Percentiles rank a stretch among this genome's conserved stretches.
These are phyloP conservation scores for Fusarium sp. DNA, from an alignment of 2,329 filamentous ascomycete species.

Conservation along the genomic window DNA sequence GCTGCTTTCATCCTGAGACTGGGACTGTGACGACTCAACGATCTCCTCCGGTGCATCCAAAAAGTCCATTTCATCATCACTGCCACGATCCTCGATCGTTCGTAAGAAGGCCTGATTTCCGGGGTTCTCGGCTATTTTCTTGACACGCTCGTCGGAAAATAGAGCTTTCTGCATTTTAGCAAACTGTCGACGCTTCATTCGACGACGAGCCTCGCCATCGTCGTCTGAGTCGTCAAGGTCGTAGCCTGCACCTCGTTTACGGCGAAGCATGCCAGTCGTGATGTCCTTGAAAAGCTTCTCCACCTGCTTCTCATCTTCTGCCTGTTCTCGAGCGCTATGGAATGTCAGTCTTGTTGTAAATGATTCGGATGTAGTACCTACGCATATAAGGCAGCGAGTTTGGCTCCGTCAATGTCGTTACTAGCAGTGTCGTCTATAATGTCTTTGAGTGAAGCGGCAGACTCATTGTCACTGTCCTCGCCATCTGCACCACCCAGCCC, in stretches of 20 bases:
- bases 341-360: constrained; percentile 17
- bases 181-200: constrained; percentile 87
- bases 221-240: constrained; percentile 93
- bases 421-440: constrained; percentile 90
- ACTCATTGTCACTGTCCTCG: constrained; percentile 81
- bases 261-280: constrained; percentile 85
- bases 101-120: constrained; percentile 91
- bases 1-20: constrained; percentile 45
- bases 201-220: constrained; percentile 77
- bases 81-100: constrained; percentile 84
- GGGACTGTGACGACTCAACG: constrained; percentile 48
- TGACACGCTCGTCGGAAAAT: constrained; percentile 87
- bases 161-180: constrained; percentile 91
- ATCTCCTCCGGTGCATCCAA: constrained; percentile 59
- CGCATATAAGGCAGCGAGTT: constrained; percentile 88
- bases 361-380: constrained; percentile 62
- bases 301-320: constrained; percentile 84
- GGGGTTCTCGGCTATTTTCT: constrained; percentile 87
- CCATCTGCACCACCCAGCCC: constrained; percentile 90
- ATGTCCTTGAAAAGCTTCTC: constrained; percentile 94
- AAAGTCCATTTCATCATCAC: constrained; percentile 81
- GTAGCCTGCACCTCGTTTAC: constrained; percentile 83
- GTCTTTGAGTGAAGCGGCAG: constrained; percentile 75
- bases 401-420: constrained; percentile 80
- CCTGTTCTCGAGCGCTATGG: constrained; percentile 78